phyloP scores from a whole-genome alignment of 352 stramenopile genomes.

The Phytopythium litorale region DNA sequence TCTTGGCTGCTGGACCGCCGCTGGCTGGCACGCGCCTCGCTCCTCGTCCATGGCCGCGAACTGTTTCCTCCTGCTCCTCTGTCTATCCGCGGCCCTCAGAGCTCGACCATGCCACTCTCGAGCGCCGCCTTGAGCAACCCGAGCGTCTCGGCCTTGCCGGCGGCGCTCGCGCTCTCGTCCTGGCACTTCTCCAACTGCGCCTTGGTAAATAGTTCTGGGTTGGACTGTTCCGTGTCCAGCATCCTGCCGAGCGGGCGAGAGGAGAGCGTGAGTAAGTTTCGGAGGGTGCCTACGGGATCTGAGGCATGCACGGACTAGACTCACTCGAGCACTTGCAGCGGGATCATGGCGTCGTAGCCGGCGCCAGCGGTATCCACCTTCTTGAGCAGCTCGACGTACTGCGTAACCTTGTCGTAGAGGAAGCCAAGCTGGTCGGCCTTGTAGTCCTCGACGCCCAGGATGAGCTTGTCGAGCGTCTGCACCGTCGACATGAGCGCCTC shows the following conservation, averaged over 20 bases:
- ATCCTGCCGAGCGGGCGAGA: conserved; percentile 17
- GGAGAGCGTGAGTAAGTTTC: background rate
- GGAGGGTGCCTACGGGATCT: no score
- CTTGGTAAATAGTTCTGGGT: conserved; percentile 70
- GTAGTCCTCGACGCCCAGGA: conserved; percentile 55
- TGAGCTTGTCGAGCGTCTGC: conserved; percentile 62
- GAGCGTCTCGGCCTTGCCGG: conserved; percentile 47
- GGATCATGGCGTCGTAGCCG: conserved; percentile 56
- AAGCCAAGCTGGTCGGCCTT: conserved; percentile 56
- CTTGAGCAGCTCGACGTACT: conserved; percentile 60
- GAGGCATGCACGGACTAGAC: conserved; percentile 4
- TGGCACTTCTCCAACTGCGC: conserved; percentile 55
- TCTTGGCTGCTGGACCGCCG: no score
- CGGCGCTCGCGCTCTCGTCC: conserved; percentile 44
- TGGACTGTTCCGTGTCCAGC: conserved; percentile 51
- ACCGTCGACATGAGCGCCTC: conserved; percentile 58
- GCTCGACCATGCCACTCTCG: conserved; percentile 32
- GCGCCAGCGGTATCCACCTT: conserved; percentile 34
- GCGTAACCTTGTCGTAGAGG: conserved; percentile 49
- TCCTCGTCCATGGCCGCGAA: no score
- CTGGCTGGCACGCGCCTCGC: no score
- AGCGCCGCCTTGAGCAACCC: conserved; percentile 48
- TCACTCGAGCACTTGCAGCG: conserved; percentile 55
- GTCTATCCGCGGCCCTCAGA: background rate
- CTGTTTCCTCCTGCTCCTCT: background rate